A percentile compares a stretch with the other conserved stretches of the same genome.
Evolutionary conservation across 1,139 yeast species (phyloP).

Genomic region (Taphrina communis): DNA sequence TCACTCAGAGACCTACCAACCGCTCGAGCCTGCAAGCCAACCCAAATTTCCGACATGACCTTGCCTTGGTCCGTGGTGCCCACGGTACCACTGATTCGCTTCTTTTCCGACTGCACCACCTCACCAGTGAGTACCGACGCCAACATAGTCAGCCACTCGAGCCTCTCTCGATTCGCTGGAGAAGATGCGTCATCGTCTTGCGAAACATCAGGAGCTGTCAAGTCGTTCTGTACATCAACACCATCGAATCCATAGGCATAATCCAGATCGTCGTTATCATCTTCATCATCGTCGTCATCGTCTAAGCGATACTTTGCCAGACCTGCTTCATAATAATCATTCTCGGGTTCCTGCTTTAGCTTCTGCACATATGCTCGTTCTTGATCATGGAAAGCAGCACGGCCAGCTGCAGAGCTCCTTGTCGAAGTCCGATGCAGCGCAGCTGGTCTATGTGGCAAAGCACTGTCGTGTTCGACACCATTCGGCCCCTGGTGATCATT

Average conservation of each 20-base stretch:
- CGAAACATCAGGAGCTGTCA: conserved; percentile 10
- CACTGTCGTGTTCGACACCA: conserved; percentile 1
- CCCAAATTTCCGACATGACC: conserved; percentile 73
- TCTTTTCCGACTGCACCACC: conserved; percentile 87
- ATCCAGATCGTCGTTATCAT: conserved; percentile 41
- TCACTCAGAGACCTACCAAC: conserved; percentile 82
- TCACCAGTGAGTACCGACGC: conserved; percentile 91
- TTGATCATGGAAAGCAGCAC: conserved; percentile 58
- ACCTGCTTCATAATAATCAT: conserved; percentile 57
- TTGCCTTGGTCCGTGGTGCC: conserved; percentile 50
- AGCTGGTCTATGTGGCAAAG: conserved; percentile 24
- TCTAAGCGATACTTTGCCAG: conserved; percentile 46
- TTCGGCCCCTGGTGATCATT: neutral
- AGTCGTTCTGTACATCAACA: conserved; percentile 22
- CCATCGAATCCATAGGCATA: conserved; percentile 46
- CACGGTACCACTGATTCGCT: conserved; percentile 57
- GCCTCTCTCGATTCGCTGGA: conserved; percentile 59
- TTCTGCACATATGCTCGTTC: conserved; percentile 72
- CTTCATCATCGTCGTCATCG: conserved; percentile 39
- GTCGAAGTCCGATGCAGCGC: conserved; percentile 27
- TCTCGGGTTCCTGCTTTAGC: conserved; percentile 66
- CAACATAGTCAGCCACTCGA: conserved; percentile 97
- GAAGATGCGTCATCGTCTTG: conserved; percentile 21
- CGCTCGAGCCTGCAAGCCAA: conserved; percentile 78
- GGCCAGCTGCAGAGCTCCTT: conserved; percentile 28